phyloP scores from a whole-genome alignment of 768 basidiomycete genomes.

The Trametes maxima region DNA sequence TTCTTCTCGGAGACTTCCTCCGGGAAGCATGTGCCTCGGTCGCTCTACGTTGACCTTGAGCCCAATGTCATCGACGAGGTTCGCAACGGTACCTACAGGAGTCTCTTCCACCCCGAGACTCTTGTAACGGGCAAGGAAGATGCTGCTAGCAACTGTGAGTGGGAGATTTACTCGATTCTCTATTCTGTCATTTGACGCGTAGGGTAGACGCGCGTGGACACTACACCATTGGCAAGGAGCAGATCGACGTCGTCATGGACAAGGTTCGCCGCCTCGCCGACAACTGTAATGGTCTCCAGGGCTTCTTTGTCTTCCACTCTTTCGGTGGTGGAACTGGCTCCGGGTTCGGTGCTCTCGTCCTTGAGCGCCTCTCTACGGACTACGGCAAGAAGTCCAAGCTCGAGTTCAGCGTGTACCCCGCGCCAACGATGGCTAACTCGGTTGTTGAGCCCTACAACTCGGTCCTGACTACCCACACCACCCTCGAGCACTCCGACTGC shows the following conservation, averaged over 20 bases:
- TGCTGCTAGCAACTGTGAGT: slow-evolving; percentile 96
- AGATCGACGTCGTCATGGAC: slow-evolving; percentile 96
- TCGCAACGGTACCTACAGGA: slow-evolving; percentile 91
- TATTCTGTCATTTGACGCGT: slow-evolving; percentile 17
- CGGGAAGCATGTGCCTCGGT: slow-evolving; percentile 97
- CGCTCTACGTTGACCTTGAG: slow-evolving; percentile 96
- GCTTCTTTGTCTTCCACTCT: slow-evolving; percentile 99
- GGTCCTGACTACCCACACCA: slow-evolving; percentile 96
- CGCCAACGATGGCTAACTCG: slow-evolving; percentile 91
- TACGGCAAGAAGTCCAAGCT: slow-evolving; percentile 99
- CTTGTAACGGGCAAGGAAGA: slow-evolving; percentile 99
- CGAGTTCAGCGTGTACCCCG: slow-evolving; percentile 98
- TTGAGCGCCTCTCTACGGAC: slow-evolving; percentile 96
- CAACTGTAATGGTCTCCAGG: slow-evolving; percentile 97
- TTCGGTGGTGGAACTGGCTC: slow-evolving; percentile 99
- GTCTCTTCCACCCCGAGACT: slow-evolving; percentile 99
- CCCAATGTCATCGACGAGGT: slow-evolving; percentile 99
- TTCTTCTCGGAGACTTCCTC: slow-evolving; percentile 99
- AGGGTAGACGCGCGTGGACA: slow-evolving; percentile 92
- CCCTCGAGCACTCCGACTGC: slow-evolving; percentile 99
- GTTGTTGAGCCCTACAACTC: slow-evolving; percentile 99
- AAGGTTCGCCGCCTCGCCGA: slow-evolving; percentile 95
- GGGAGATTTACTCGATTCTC: background rate
- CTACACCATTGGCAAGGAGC: slow-evolving; percentile 98
- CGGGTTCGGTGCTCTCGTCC: slow-evolving; percentile 95